Evolutionary conservation across 2,329 filamentous ascomycete genomes (phyloP).

Genomic region (Aureobasidium leucospermi): DNA sequence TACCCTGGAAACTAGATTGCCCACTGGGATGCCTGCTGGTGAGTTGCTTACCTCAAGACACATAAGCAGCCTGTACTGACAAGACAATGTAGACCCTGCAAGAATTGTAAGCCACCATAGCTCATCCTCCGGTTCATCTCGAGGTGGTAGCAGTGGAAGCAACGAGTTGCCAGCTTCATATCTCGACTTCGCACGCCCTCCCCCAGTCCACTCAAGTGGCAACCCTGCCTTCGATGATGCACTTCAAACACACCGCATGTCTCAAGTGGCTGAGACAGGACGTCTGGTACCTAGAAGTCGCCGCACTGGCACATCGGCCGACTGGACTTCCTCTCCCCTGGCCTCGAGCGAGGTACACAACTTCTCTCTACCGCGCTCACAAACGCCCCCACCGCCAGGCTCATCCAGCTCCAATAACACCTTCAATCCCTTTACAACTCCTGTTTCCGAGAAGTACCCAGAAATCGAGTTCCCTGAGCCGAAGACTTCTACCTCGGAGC

Average conservation of each 20-base stretch:
- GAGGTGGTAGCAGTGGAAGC: constrained; percentile 18
- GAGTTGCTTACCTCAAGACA: neutral
- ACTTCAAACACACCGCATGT: constrained; percentile 41
- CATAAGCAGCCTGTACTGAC: neutral
- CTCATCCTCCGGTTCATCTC: constrained; percentile 18
- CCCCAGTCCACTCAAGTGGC: constrained; percentile 21
- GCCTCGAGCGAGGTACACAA: neutral
- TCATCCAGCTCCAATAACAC: constrained; percentile 5
- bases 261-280: constrained; percentile 44
- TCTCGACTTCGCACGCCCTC: constrained; percentile 16
- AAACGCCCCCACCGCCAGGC: constrained; percentile 1
- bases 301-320: constrained; percentile 30
- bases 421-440: constrained; percentile 6
- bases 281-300: constrained; percentile 37
- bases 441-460: constrained; percentile 6
- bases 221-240: constrained; percentile 26
- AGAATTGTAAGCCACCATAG: constrained; percentile 8
- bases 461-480: constrained; percentile 1
- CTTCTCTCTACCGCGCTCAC: constrained; percentile 2
- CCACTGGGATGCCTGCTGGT: constrained; percentile 7
- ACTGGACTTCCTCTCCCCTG: constrained; percentile 26
- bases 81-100: constrained; percentile 12
- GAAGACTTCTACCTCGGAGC: neutral
- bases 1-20: constrained; percentile 4
- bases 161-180: constrained; percentile 16